These are phyloP conservation scores for Talaromyces sp. DNA, from an alignment of 2,329 filamentous ascomycete species.

Conservation along the genomic window DNA sequence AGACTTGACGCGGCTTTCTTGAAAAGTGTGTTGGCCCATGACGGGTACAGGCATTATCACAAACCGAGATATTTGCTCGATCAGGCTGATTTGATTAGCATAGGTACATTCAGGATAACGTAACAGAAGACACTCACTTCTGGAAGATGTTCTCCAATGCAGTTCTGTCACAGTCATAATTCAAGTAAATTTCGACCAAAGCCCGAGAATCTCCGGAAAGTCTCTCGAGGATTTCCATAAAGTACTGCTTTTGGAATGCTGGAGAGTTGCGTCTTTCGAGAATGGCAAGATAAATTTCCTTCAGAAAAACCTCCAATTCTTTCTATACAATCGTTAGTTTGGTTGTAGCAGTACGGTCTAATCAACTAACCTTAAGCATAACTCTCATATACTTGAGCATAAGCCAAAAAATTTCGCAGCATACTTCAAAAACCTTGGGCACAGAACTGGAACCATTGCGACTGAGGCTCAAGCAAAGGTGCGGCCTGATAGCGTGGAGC, in stretches of 20 bases:
- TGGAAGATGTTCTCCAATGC: constrained; percentile 96
- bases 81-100: constrained; percentile 54
- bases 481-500: constrained; percentile 92
- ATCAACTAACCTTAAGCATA: constrained; percentile 72
- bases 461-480: constrained; percentile 90
- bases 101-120: neutral
- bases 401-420: constrained; percentile 96
- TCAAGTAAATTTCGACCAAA: constrained; percentile 91
- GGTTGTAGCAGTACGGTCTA: neutral
- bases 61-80: constrained; percentile 88
- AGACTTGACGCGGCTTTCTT: constrained; percentile 68
- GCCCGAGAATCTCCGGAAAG: constrained; percentile 82
- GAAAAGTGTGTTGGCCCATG: constrained; percentile 72
- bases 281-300: constrained; percentile 93
- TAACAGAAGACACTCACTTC: constrained; percentile 36
- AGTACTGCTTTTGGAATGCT: constrained; percentile 85
- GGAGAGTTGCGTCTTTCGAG: constrained; percentile 84
- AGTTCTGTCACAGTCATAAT: constrained; percentile 95
- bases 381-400: constrained; percentile 93
- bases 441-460: constrained; percentile 93
- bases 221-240: constrained; percentile 79
- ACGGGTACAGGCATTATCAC: constrained; percentile 75
- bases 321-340: constrained; percentile 54
- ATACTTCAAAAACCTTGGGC: constrained; percentile 88
- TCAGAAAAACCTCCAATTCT: constrained; percentile 96